Evolutionary conservation across 2,329 filamentous ascomycete genomes (phyloP), one percentile per base, ranked within the genome.

Genomic region (Penicillium sp.): DNA sequence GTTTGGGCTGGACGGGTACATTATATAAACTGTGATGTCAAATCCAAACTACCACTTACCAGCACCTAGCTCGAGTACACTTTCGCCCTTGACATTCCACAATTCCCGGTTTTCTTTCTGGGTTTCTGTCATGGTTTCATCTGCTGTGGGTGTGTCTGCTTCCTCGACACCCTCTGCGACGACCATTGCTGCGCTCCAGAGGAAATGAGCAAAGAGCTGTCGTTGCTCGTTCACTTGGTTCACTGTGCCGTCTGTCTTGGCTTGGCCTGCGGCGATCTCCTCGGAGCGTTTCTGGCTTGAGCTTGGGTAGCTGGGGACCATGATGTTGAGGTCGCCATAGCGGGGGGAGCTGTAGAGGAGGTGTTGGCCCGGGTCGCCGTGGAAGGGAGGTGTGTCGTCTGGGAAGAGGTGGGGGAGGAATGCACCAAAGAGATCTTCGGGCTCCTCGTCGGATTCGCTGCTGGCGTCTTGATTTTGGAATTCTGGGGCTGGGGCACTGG

Each of bases 31-130:
- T 42, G 22, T 11, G 7, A 22, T 31, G 26, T 53, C 22, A 55
- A 35, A 17, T 4, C 2, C 11, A 14, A 22, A 45, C 12, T 36
- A 12, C 22, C 33, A 78, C 81, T 68, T 70, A 86, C 84, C 84
- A 77, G 84, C 82, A 53, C 84, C 84, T 47, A 86, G 65, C 67
- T 86, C 84, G 48, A 86, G 66, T 9, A 86, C 80, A 25, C 59
- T 77, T 61, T 84, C 73, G 3, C 77, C 80, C 48, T 74, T 65
- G 0, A 84, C 78, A 60, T 58, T 67, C 76, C 77, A 79, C 48
- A 71, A 68, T 12, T 62, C 55, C 10, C 37, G 43, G 19, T 48
- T 45, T n/a, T 61, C 56, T 42, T 33, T 54, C 22, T 54, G 50
- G 0, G 56, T 53, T 14, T 64, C 67, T 8, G 61, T 55, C n/a